Evolutionary conservation across 768 basidiomycete species (phyloP), one percentile per base, ranked within the genome.

Genomic region (Calocybe gangraenosa): DNA sequence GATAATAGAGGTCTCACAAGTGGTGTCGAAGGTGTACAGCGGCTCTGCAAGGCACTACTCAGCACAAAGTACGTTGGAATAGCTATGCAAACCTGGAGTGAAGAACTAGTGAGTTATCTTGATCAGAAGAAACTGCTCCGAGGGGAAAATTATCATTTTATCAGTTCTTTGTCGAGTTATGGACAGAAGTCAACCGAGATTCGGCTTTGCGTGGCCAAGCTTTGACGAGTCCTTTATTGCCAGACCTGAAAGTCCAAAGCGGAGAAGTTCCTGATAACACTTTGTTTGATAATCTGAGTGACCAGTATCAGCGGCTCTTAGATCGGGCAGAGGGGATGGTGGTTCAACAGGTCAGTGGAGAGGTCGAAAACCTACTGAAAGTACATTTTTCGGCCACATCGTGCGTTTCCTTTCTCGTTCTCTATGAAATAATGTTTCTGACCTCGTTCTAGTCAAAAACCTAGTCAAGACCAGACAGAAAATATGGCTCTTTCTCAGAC

Each of bases 131-230:
- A 13, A 22, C 19, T 37, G 36, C 17, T 28, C 25, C 5, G 5
- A 28, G 25, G 25, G 11, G n/a, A n/a, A n/a, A n/a, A n/a, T 10
- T 25, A 28, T 22, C 8, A 35, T 36, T 15, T n/a, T 37, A 15
- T 20, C 56, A 96, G 93, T 93, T 92, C 66, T 97, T 95, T 71
- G 68, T 99, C 13, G 90, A 96, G 61, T 65, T 99, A 23, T 92
- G 87, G 85, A 66, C 78, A 10, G 89, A 91, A 55, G 88, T 93
- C 53, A 79, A 78, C 50, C 75, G 67, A 33, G 73, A 76, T 23
- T 69, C 76, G 3, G 68, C 72, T 19, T 68, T 91, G 10, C 81
- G 83, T 17, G 65, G 69, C n/a, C 70, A 70, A 48, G 77, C 74
- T 7, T 65, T 74, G 48, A 66, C 65, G 10, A 74, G 71, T 23